Evolutionary conservation across 169 alveolate species (phyloP).

Genomic region (Eimeria maxima): DNA sequence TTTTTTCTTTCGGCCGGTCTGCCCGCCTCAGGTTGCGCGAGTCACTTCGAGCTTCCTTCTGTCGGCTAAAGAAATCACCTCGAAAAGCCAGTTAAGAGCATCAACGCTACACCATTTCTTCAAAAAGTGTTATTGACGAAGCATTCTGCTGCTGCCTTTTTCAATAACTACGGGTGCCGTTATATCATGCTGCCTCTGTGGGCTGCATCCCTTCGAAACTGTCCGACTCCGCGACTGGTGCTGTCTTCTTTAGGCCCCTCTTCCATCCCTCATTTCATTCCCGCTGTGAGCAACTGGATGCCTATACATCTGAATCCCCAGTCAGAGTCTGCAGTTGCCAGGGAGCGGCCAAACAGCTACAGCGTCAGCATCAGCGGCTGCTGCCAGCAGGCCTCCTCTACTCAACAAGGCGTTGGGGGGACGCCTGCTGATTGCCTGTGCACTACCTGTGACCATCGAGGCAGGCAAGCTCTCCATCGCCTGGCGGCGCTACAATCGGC

Average conservation of each 20-base stretch:
- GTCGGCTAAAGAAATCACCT: neutral
- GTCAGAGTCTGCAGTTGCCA: no score
- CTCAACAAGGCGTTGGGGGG: neutral
- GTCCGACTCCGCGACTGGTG: conserved; percentile 47
- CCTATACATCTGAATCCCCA: neutral
- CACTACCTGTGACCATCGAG: neutral
- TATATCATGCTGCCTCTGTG: conserved; percentile 14
- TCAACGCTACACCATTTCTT: neutral
- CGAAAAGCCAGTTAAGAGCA: neutral
- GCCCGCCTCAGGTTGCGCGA: neutral
- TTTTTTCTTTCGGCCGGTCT: neutral
- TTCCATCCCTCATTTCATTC: neutral
- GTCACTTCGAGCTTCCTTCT: neutral
- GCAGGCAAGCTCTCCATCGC: neutral
- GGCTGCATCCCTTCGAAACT: neutral
- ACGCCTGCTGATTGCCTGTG: neutral
- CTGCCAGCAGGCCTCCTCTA: neutral
- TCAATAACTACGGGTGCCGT: neutral
- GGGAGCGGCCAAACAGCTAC: neutral
- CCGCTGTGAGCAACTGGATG: neutral
- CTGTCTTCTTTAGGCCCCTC: neutral
- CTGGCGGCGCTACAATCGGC: neutral
- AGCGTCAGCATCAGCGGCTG: neutral
- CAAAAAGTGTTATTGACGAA: neutral
- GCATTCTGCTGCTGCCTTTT: neutral